Evolutionary conservation across 768 basidiomycete species (phyloP), one percentile per base, ranked within the genome.

Genomic region (Amanita subjunquillea): DNA sequence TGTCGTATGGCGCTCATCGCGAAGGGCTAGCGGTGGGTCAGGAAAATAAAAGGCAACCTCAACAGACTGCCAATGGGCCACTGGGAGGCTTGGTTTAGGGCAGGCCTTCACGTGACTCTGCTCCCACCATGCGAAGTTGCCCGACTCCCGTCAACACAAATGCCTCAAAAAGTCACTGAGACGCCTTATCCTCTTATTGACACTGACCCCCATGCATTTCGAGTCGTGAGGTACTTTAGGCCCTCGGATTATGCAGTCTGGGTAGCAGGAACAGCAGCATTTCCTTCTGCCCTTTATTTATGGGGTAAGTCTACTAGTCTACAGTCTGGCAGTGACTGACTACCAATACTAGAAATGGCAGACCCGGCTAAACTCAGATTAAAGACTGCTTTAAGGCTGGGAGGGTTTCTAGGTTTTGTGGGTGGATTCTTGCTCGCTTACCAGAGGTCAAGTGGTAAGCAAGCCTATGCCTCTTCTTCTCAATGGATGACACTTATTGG

Each of bases 361-460:
- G 78, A 80, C 63, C 74, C 72, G 2, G 62, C 69, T 15, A 71
- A 66, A 40, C 30, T 64, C 15, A 65, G 62, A 17, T 53, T 76
- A 60, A 70, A 61, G 56, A 69, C 75, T 0, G 50, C 66, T 27
- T 54, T 74, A 41, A 68, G 70, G 52, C 66, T 87, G 9, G 84
- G 84, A 36, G 87, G 85, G 7, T 67, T 87, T 58, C 69, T 97
- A 45, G 95, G 95, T 8, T 89, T 94, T 68, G 64, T 82, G 50
- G 93, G 88, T 9, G 95, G 95, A 17, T 98, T 97, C 78, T 66
- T 97, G 62, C 65, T 95, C 50, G 91, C 94, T 7, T 98, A 98
- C 70, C 91, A 94, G 69, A 76, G 85, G 51, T 91, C 90, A 32
- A 87, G 85, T 61, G 73, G 93, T 95, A 63, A 67, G 90, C 74